phyloP scores from a whole-genome alignment of 352 stramenopile genomes.

The Blastocystis hominis region DNA sequence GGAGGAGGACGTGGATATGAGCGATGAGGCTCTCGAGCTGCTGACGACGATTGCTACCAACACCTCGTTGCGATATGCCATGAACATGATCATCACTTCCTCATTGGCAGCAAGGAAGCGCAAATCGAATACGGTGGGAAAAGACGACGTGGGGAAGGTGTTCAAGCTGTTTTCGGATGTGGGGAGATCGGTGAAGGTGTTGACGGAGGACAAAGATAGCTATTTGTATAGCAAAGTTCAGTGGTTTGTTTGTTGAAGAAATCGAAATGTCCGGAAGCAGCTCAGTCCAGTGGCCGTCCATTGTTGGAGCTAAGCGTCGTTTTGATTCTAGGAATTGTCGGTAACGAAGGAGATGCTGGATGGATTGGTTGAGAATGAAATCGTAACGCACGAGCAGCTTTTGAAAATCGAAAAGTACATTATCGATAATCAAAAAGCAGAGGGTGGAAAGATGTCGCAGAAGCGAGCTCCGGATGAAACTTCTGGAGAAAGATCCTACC shows the following conservation, averaged over 20 bases:
- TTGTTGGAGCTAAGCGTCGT: background rate
- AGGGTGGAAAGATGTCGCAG: background rate
- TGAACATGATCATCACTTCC: slow-evolving; percentile 98
- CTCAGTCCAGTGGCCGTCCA: background rate
- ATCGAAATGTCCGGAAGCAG: background rate
- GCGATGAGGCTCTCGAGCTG: slow-evolving; percentile 41
- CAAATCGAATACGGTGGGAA: slow-evolving; percentile 48
- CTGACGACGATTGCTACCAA: slow-evolving; percentile 83
- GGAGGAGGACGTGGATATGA: slow-evolving; percentile 57
- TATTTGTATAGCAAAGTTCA: slow-evolving; percentile 56
- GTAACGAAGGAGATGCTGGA: slow-evolving; percentile 42
- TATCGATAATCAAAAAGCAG: background rate
- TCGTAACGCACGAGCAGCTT: slow-evolving; percentile 8
- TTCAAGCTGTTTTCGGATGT: slow-evolving; percentile 45
- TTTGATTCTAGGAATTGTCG: background rate
- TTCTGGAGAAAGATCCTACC: background rate
- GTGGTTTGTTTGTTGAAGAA: slow-evolving; percentile 36
- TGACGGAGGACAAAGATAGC: slow-evolving; percentile 23
- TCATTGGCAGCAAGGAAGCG: slow-evolving; percentile 66
- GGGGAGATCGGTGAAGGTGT: slow-evolving; percentile 14
- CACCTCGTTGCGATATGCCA: slow-evolving; percentile 94
- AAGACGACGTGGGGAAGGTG: slow-evolving; percentile 45
- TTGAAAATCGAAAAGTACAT: background rate
- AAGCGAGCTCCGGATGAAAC: background rate
- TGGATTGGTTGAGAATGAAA: background rate